Conservation (phyloP, 129 eudicot genomes). For the Mikania micrantha region DNA sequence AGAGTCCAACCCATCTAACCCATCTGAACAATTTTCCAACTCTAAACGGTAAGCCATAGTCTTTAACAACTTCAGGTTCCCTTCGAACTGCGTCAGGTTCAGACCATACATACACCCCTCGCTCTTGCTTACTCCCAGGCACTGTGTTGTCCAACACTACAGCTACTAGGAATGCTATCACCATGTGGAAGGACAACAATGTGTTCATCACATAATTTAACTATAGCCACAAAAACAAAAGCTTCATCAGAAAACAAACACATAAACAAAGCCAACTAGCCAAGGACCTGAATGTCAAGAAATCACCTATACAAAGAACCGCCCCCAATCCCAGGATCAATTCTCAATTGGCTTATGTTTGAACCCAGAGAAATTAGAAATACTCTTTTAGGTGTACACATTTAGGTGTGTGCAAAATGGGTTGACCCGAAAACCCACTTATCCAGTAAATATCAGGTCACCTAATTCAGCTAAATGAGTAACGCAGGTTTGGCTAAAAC, state of each 20-base stretch:
- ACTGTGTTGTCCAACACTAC: slow-evolving; percentile 87
- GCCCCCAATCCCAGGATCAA: too few species aligned
- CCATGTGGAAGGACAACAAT: slow-evolving; percentile 89
- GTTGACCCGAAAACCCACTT: too few species aligned
- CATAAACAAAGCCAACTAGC: background rate
- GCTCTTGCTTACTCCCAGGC: slow-evolving; percentile 91
- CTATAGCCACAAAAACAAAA: slow-evolving; percentile 28
- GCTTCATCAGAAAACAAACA: background rate
- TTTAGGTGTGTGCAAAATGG: too few species aligned
- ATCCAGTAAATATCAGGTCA: too few species aligned
- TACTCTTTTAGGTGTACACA: too few species aligned
- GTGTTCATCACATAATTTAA: slow-evolving; percentile 78
- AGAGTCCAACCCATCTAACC: slow-evolving; percentile 97
- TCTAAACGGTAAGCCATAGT: slow-evolving; percentile 81
- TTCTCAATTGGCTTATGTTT: too few species aligned
- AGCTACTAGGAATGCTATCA: slow-evolving; percentile 83
- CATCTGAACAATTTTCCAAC: slow-evolving; percentile 82
- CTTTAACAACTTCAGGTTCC: slow-evolving; percentile 77
- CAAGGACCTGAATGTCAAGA: background rate
- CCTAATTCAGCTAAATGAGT: too few species aligned
- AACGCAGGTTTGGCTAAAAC: too few species aligned
- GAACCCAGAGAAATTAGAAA: too few species aligned
- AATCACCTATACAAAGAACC: too few species aligned
- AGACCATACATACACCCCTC: slow-evolving; percentile 92
- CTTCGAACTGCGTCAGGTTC: slow-evolving; percentile 77